Percentiles rank a stretch among this genome's conserved stretches.
Evolutionary conservation across 345 rosid genomes (phyloP).

Genomic region (Moricandia moricandioides): DNA sequence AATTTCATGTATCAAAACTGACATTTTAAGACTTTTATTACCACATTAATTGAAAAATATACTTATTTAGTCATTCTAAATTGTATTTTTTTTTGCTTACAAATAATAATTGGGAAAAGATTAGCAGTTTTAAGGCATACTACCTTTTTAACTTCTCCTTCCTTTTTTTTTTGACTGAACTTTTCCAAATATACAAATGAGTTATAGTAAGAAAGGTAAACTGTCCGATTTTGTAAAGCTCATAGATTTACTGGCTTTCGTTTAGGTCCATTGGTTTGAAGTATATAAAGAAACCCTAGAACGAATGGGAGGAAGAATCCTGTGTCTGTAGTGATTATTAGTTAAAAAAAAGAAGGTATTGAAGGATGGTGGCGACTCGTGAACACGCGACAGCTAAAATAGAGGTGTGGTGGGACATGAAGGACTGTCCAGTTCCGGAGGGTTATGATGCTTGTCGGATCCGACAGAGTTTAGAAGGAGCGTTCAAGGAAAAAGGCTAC

Average conservation of each 20-base stretch:
- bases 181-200: no score
- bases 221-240: no score
- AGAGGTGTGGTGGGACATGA: background rate
- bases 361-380: no score
- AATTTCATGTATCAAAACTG: slow-evolving; percentile 31
- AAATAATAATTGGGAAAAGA: no score
- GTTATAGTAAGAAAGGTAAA: no score
- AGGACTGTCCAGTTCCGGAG: background rate
- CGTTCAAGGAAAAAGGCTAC: background rate
- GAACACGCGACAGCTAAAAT: background rate
- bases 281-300: no score
- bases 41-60: slow-evolving; percentile 10
- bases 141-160: slow-evolving; percentile 9
- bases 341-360: no score
- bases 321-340: no score
- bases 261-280: no score
- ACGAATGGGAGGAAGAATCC: no score
- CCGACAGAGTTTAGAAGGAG: background rate
- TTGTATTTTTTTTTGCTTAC: background rate
- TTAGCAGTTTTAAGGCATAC: background rate
- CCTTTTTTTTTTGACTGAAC: no score
- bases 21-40: slow-evolving; percentile 14
- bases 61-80: slow-evolving; percentile 16
- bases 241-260: no score
- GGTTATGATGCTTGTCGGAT: background rate